These are phyloP conservation scores for Albugo laibachii DNA, from an alignment of 352 stramenopile species.

Conservation along the genomic window DNA sequence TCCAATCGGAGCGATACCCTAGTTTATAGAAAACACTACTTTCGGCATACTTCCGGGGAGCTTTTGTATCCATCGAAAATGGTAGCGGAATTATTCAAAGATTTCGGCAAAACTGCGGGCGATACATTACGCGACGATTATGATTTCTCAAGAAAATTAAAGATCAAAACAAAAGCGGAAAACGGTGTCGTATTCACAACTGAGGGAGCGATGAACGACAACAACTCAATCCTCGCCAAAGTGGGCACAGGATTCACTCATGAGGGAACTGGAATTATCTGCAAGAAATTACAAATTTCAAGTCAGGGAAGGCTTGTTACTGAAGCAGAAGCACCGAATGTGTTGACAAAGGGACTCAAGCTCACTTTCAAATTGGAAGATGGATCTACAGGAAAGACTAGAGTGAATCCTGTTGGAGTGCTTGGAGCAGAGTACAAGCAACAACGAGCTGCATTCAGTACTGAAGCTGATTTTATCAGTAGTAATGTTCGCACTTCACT, in stretches of 20 bases:
- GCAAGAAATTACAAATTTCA: constrained; percentile 77
- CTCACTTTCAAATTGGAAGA: constrained; percentile 73
- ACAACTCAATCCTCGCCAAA: constrained; percentile 76
- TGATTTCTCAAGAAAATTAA: constrained; percentile 60
- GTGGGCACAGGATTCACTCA: constrained; percentile 59
- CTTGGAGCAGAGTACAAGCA: constrained; percentile 68
- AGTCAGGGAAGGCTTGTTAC: constrained; percentile 57
- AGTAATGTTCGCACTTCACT: constrained; percentile 38
- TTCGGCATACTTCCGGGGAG: too few relatives aligned
- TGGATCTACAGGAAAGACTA: constrained; percentile 56
- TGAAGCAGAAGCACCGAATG: constrained; percentile 59
- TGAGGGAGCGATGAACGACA: constrained; percentile 51
- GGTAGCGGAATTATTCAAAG: constrained; percentile 58
- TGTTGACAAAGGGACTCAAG: constrained; percentile 54
- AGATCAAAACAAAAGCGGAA: constrained; percentile 60
- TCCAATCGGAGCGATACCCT: not conserved
- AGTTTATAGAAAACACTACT: too few relatives aligned
- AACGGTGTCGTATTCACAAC: constrained; percentile 72
- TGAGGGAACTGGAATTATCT: constrained; percentile 33
- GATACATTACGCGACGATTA: constrained; percentile 59
- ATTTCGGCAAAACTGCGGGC: constrained; percentile 57
- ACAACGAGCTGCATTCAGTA: constrained; percentile 43
- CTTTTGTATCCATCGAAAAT: constrained; percentile 5
- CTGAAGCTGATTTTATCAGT: constrained; percentile 51
- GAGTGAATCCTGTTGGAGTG: constrained; percentile 44